Evolutionary conservation across 352 stramenopile species (phyloP).

Genomic region (Globisporangium emineosum): DNA sequence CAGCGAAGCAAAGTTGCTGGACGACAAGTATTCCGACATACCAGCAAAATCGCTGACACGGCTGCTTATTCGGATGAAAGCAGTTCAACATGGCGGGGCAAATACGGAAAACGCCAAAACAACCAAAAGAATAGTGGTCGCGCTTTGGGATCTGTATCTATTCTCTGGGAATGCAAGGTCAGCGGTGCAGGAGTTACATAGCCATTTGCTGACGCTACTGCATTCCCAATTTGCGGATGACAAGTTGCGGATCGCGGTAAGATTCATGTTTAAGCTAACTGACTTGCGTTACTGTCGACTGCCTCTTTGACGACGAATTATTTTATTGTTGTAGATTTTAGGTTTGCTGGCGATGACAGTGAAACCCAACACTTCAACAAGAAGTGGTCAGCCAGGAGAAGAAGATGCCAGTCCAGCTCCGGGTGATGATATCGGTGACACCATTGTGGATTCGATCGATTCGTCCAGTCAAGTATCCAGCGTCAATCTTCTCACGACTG

Average conservation of each 20-base stretch:
- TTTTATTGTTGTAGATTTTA: background rate
- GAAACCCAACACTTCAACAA: background rate
- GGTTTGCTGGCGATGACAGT: background rate
- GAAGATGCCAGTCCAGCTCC: background rate
- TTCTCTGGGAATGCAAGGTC: background rate
- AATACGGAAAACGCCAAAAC: background rate
- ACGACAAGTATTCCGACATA: no score
- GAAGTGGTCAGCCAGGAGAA: background rate
- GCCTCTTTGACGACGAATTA: background rate
- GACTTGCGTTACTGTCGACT: background rate
- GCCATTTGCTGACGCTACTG: constrained; percentile 15
- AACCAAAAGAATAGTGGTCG: background rate
- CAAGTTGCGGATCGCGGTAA: constrained; percentile 22
- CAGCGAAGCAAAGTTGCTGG: background rate
- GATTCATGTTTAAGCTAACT: background rate
- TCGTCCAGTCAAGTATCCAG: background rate
- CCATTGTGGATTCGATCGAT: background rate
- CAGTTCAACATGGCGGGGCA: background rate
- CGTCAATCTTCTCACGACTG: background rate
- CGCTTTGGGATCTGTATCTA: constrained; percentile 5
- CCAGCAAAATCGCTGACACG: background rate
- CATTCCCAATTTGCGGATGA: constrained; percentile 9
- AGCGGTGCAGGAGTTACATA: background rate
- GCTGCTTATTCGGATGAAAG: background rate
- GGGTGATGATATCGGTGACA: background rate